Evolutionary conservation across 2,329 filamentous ascomycete genomes (phyloP), one percentile per base, ranked within the genome.

Genomic region (Aspergillus oerlinghausenensis): DNA sequence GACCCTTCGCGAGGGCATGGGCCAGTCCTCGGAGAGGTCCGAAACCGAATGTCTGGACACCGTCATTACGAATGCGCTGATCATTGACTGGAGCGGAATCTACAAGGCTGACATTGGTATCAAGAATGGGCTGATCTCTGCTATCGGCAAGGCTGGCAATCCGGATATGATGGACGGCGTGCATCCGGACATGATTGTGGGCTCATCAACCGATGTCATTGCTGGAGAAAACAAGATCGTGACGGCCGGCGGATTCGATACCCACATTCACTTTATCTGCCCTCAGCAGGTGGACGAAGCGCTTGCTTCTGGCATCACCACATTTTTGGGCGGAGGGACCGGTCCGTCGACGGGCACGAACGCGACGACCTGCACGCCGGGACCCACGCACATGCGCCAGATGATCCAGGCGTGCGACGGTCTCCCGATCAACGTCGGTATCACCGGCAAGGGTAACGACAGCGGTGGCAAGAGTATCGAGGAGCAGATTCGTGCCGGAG

Each of bases 131-230:
- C 71, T 88, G 42, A 97, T 97, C 67, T 87, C 88, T 28, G 93
- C 86, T 0, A 93, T 97, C 64, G 93, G 93, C 58, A 97, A 97
- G 75, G 91, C 93, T 17, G 93, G 93, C 21, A 97, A 97, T 67
- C 93, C 93, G n/a, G 93, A 97, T 74, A 85, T 96, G 49, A 97
- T 97, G 93, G 88, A 94, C 32, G 90, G 90, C 4, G 90, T 97
- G 6, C 80, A 88, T 57, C 80, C 85, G 0, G 82, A 86, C 55
- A 85, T 97, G 86, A 78, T 96, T 1, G 85, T 97, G 9, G 93
- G 93, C 10, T 88, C 87, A 61, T 90, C 89, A 63, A 97, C 93
- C 0, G 93, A 97, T 78, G 90, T 97, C 23, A 86, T 97, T 70
- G 91, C 93, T 19, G 92, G 86, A 14, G 93, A 97, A 76, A 86